These are phyloP conservation scores for Cyclotella atomus DNA, from an alignment of 108 stramenopile species.

Conservation along the genomic window DNA sequence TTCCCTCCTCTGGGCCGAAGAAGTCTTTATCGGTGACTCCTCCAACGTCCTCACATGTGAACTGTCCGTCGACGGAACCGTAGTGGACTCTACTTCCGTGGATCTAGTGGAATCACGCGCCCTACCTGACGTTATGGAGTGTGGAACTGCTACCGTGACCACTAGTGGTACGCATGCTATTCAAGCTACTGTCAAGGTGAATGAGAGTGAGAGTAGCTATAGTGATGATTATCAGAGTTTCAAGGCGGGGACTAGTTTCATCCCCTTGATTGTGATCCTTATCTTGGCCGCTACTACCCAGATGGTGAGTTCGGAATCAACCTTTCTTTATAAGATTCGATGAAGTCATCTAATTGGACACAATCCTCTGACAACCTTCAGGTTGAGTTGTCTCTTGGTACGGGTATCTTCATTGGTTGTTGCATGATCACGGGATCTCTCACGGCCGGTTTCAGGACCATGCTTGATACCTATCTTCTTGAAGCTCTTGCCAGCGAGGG, in stretches of 20 bases:
- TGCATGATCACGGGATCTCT: conserved; percentile 51
- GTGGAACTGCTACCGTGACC: conserved; percentile 6
- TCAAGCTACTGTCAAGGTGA: conserved; percentile 15
- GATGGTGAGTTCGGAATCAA: conserved; percentile 46
- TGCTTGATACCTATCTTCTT: conserved; percentile 57
- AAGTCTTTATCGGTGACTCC: conserved; percentile 8
- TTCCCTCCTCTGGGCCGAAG: conserved; percentile 10
- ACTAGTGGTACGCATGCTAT: conserved; percentile 26
- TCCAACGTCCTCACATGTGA: conserved; percentile 16
- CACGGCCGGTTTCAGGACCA: conserved; percentile 51
- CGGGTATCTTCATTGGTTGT: conserved; percentile 61
- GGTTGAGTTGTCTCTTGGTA: conserved; percentile 47
- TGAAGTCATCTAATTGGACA: too few relatives aligned
- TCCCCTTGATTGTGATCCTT: conserved; percentile 52
- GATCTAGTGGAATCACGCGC: conserved; percentile 20
- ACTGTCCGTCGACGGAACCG: conserved; percentile 13
- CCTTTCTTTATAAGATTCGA: too few relatives aligned
- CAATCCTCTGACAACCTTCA: too few relatives aligned
- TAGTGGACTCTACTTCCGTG: conserved; percentile 8
- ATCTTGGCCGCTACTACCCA: conserved; percentile 48
- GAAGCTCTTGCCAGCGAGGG: conserved; percentile 40
- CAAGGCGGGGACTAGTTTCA: conserved; percentile 51
- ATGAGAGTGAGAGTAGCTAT: neutral
- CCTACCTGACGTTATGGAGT: conserved; percentile 15
- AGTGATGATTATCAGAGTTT: conserved; percentile 47